Base-by-base conservation (phyloP, 2,329 filamentous ascomycete genomes). In the Zopfia rhizophila region DNA sequence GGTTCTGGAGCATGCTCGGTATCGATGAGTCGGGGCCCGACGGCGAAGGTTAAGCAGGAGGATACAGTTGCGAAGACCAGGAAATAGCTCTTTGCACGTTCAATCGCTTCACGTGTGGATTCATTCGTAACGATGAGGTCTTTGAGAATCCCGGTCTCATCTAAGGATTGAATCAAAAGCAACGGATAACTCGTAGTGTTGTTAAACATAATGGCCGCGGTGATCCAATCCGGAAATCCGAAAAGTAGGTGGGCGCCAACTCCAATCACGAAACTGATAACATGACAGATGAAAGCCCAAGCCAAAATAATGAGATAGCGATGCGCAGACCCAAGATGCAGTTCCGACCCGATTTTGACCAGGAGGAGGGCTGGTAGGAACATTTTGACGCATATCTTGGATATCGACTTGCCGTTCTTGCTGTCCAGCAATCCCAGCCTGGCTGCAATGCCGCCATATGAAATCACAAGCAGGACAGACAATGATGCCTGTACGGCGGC, bases 1-100 rank as follows among this genome's bases (percentile, higher is more conserved):
- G 51, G 46, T 5, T 69, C 64, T 3, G 57, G 56, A 18, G 58
- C 61, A 44, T 68, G 58, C 40, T 70, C 65, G 4, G 51, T 52
- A 38, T 83, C 81, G 28, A 87, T 78, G 35, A 88, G 69, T 13
- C 77, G 71, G 1, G 84, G 84, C 0, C 84, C 85, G 1, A 87
- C 72, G 1, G 82, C 82, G 64, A 87, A 88, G 0, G 84, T 87
- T 49, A 87, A 66, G 41, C 79, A 83, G 56, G 82, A 85, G 16
- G 78, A 79, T 3, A 87, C 74, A 14, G 85, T 86, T 3, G 84
- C 79, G 56, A 84, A 86, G 37, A 88, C 80, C 3, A 88, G 70
- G 56, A 88, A 86, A 62, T 86, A 88, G 16, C 81, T 82, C 63
- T 86, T 84, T 7, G 83, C 83, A 4, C 84, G 73, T 42, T 80